Base-by-base conservation (phyloP, 2,329 filamentous ascomycete genomes). In the Penicillium capsulatum region DNA sequence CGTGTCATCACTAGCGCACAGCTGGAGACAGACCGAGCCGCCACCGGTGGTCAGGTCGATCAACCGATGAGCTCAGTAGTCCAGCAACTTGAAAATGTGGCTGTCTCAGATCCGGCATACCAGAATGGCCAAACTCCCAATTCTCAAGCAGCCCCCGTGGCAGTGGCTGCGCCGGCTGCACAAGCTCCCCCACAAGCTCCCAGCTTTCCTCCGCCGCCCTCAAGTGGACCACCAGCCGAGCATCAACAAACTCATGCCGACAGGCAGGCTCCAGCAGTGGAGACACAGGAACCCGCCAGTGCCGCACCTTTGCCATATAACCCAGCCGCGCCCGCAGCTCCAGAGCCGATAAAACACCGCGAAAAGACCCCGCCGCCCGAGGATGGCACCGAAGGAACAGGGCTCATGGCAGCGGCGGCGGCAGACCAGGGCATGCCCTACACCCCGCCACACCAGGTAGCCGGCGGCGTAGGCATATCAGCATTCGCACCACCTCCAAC, bases 301-400 rank as follows among this genome's bases (percentile, higher is more conserved):
- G 73, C 69, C 43, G 60, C 71, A 2, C 76, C 77, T 3, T 67
- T 80, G 45, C 74, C 77, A n/a, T 83, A 83, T 55, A 83, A 83
- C 49, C 80, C 80, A 11, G 79, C 80, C 7, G 79, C 80, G 4
- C 80, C 80, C 15, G 70, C 78, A n/a, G 79, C 78, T 0, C 80
- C 80, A 5, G 80, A 83, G 54, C 78, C 77, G 2, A 80, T 83
- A 36, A 70, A 74, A 29, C 74, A 80, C 51, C 73, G 80, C n/a
- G 79, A 83, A 59, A 81, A 81, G 64, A 83, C 80, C 3, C 80
- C 80, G 2, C 80, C 80, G 5, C 80, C 80, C 9, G 64, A 67
- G 17, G 79, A 82, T 58, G 76, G 70, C 26, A 70, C 63, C 11
- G 63, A 59, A 22, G 70, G 70, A 10, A 72, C 69, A 1, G 70